A percentile compares a stretch with the other conserved stretches of the same genome.
Conservation (phyloP, 2,329 filamentous ascomycete genomes). For the Chaetomiaceae sp. region DNA sequence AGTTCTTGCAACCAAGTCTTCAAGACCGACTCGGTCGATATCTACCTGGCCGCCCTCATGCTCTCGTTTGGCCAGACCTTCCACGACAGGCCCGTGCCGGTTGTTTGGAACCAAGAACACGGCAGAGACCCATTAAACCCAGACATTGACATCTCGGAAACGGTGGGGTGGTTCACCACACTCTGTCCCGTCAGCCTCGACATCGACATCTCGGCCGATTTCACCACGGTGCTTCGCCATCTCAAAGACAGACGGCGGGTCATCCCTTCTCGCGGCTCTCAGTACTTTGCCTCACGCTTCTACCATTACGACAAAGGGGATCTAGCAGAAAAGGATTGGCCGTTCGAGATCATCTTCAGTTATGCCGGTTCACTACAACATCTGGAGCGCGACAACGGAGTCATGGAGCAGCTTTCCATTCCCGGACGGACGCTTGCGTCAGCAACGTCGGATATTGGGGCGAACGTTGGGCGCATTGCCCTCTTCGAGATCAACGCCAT, state of each 20-base stretch:
- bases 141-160: slow-evolving; percentile 49
- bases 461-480: slow-evolving; percentile 43
- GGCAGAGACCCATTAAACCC: slow-evolving; percentile 42
- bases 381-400: slow-evolving; percentile 42
- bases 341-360: slow-evolving; percentile 56
- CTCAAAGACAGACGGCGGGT: slow-evolving; percentile 49
- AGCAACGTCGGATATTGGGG: slow-evolving; percentile 41
- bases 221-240: slow-evolving; percentile 47
- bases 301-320: slow-evolving; percentile 31
- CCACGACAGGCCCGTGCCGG: slow-evolving; percentile 44
- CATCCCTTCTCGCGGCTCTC: slow-evolving; percentile 41
- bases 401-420: slow-evolving; percentile 44
- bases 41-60: slow-evolving; percentile 50
- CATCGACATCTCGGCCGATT: slow-evolving; percentile 41
- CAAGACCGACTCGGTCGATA: slow-evolving; percentile 48
- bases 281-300: slow-evolving; percentile 46
- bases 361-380: slow-evolving; percentile 47
- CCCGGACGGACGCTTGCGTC: slow-evolving; percentile 37
- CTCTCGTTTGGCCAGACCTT: slow-evolving; percentile 54
- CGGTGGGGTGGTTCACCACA: slow-evolving; percentile 57
- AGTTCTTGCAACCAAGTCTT: slow-evolving; percentile 42
- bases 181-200: slow-evolving; percentile 47
- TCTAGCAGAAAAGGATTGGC: slow-evolving; percentile 37
- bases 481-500: slow-evolving; percentile 48
- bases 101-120: slow-evolving; percentile 51